phyloP scores from a whole-genome alignment of 148 eudicot genomes.

The Polygonum aviculare region DNA sequence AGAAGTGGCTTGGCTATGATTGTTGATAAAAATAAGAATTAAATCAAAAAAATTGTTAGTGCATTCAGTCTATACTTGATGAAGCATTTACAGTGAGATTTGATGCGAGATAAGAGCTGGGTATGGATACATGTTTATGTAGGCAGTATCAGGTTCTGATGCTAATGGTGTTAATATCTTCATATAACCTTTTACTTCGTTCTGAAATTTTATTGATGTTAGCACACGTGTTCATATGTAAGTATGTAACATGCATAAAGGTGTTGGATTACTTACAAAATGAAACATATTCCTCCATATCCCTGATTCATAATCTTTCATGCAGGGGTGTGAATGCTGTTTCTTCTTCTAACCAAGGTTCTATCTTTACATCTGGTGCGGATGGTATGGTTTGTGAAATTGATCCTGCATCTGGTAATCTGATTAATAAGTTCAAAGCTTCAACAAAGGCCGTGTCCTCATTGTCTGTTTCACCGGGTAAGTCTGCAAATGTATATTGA shows the following conservation, averaged over 20 bases:
- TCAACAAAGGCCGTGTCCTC: slow-evolving; percentile 76
- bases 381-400: slow-evolving; percentile 89
- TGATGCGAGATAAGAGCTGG: neutral
- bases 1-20: neutral
- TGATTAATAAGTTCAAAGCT: slow-evolving; percentile 72
- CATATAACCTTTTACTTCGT: neutral
- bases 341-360: slow-evolving; percentile 42
- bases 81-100: neutral
- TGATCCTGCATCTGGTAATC: slow-evolving; percentile 64
- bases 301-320: neutral
- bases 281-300: neutral
- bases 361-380: slow-evolving; percentile 74
- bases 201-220: neutral
- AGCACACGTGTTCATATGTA: neutral
- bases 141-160: neutral
- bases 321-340: slow-evolving; percentile 79
- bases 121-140: neutral
- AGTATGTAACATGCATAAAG: neutral
- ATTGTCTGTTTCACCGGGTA: slow-evolving; percentile 80
- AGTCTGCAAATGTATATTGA: slow-evolving; percentile 7
- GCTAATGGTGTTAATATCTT: neutral
- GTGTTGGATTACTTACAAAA: neutral
- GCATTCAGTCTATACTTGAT: neutral
- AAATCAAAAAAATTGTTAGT: neutral
- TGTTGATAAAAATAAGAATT: neutral